phyloP scores from a whole-genome alignment of 2,329 filamentous ascomycete species.

The Verticillium nubilum region DNA sequence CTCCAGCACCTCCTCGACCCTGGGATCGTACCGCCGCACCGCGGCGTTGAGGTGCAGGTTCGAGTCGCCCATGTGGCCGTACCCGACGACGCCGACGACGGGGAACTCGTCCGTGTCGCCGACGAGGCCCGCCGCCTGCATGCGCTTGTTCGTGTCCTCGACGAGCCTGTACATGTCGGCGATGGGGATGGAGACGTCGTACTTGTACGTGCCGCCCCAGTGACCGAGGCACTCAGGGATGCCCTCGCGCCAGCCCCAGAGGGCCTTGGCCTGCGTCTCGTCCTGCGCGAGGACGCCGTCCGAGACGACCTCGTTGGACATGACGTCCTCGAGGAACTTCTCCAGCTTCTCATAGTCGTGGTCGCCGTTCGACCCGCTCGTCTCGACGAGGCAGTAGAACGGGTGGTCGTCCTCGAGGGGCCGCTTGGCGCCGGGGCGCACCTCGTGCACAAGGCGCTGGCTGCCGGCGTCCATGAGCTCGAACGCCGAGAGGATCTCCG shows the following conservation, averaged over 20 bases:
- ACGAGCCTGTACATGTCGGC: conserved; percentile 83
- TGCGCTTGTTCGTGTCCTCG: conserved; percentile 70
- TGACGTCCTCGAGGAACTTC: conserved; percentile 83
- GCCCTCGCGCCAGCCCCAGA: conserved; percentile 93
- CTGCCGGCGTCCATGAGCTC: conserved; percentile 90
- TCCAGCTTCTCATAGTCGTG: conserved; percentile 92
- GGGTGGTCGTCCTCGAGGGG: conserved; percentile 81
- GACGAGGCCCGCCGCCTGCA: conserved; percentile 70
- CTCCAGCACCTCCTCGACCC: conserved; percentile 81
- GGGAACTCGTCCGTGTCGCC: conserved; percentile 71
- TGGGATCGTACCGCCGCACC: conserved; percentile 76
- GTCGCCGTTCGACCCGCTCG: conserved; percentile 87
- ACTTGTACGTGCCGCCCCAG: conserved; percentile 96
- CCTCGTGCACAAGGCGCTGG: conserved; percentile 69
- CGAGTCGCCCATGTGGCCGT: conserved; percentile 96
- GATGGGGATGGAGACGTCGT: conserved; percentile 92
- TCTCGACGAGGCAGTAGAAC: conserved; percentile 97
- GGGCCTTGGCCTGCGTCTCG: conserved; percentile 76
- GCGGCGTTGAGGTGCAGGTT: conserved; percentile 93
- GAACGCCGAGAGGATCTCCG: conserved; percentile 94
- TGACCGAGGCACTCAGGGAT: conserved; percentile 86
- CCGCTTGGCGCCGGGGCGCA: conserved; percentile 64
- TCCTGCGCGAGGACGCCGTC: conserved; percentile 93
- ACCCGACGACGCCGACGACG: conserved; percentile 87
- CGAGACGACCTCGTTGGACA: conserved; percentile 77